Percentiles rank a stretch among this genome's conserved stretches.
phyloP scores from a whole-genome alignment of 257 asterid genomes.

The Verbascum thapsus region DNA sequence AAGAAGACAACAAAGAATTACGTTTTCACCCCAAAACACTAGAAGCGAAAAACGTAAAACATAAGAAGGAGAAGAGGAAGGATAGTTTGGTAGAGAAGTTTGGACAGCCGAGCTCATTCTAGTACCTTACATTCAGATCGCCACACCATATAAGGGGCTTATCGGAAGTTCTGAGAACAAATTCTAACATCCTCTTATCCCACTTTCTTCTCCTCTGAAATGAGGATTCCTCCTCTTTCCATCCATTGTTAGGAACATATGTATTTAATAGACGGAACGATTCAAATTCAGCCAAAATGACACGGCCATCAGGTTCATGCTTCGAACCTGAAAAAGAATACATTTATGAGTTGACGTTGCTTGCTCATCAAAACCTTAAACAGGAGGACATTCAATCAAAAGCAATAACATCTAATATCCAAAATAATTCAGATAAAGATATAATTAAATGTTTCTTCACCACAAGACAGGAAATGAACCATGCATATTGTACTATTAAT shows the following conservation, averaged over 20 bases:
- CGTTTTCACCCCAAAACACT: slow-evolving; percentile 2
- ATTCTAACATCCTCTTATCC: slow-evolving; percentile 91
- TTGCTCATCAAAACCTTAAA: slow-evolving; percentile 17
- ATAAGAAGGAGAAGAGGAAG: slow-evolving; percentile 10
- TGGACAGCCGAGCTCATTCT: slow-evolving; percentile 17
- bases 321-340: slow-evolving; percentile 58
- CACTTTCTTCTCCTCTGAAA: slow-evolving; percentile 96
- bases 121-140: slow-evolving; percentile 90
- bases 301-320: slow-evolving; percentile 94
- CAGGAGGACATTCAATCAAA: slow-evolving; percentile 6
- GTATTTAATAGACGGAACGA: slow-evolving; percentile 77
- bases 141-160: slow-evolving; percentile 98
- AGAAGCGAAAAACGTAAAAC: slow-evolving; percentile 6
- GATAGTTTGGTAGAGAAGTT: background rate
- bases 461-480: too few species aligned
- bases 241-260: slow-evolving; percentile 92
- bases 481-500: too few species aligned
- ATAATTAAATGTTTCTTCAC: background rate
- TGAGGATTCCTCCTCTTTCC: slow-evolving; percentile 92
- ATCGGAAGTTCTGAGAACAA: slow-evolving; percentile 63
- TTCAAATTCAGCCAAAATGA: slow-evolving; percentile 83
- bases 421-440: background rate
- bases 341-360: slow-evolving; percentile 11
- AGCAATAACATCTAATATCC: background rate
- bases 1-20: slow-evolving; percentile 3